These are phyloP conservation scores for Backusella psychrophila DNA, from an alignment of 192 early-diverging fungal species.

Conservation along the genomic window DNA sequence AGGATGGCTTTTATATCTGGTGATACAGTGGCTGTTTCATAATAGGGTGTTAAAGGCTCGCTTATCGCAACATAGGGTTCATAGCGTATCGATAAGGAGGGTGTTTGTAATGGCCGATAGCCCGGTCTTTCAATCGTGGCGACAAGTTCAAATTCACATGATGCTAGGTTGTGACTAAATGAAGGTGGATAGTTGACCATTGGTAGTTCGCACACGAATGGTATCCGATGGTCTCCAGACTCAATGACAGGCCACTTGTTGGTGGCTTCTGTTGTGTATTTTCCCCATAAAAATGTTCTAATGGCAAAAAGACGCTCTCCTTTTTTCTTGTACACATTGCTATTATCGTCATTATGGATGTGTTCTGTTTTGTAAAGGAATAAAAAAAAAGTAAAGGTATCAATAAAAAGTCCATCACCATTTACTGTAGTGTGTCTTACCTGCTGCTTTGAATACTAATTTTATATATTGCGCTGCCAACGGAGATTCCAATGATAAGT, in stretches of 20 bases:
- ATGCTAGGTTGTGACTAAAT: constrained; percentile 12
- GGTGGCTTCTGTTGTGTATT: neutral
- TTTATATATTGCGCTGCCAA: constrained; percentile 26
- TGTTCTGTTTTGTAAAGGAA: neutral
- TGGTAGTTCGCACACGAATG: constrained; percentile 32
- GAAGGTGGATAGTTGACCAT: constrained; percentile 32
- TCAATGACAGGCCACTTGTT: constrained; percentile 21
- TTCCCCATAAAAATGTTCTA: constrained; percentile 28
- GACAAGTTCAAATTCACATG: constrained; percentile 8
- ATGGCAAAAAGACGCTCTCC: constrained; percentile 16
- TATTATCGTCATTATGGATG: neutral
- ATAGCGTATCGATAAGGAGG: neutral
- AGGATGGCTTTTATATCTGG: neutral
- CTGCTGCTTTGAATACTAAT: constrained; percentile 25
- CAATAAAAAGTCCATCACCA: neutral
- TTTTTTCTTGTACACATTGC: neutral
- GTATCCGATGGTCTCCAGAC: constrained; percentile 26
- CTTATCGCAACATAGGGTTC: neutral
- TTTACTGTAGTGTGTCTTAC: neutral
- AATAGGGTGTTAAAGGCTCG: neutral
- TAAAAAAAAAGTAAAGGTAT: neutral
- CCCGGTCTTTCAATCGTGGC: constrained; percentile 17
- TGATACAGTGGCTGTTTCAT: neutral
- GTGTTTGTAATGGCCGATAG: constrained; percentile 14
- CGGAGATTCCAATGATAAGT: constrained; percentile 4